Evolutionary conservation across 148 eudicot genomes (phyloP).

Genomic region (Suaeda aralocaspica): DNA sequence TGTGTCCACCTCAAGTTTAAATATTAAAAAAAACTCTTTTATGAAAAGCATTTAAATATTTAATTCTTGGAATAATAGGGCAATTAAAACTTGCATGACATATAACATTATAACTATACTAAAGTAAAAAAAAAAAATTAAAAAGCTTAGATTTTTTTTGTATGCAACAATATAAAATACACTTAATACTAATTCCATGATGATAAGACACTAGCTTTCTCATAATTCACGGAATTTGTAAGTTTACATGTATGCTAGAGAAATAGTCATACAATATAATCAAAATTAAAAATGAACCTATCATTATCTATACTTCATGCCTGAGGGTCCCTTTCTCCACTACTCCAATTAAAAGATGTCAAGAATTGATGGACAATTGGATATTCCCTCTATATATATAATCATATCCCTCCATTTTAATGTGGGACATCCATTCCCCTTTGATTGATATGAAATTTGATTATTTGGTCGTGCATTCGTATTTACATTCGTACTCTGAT

Average conservation of each 20-base stretch:
- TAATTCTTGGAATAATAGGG: too few relatives aligned
- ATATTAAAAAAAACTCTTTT: too few relatives aligned
- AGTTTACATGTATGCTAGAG: not conserved
- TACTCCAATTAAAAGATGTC: not conserved
- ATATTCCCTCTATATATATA: not conserved
- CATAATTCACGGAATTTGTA: slow-evolving; percentile 4
- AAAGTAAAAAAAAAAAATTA: too few relatives aligned
- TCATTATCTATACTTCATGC: slow-evolving; percentile 4
- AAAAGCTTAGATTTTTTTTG: too few relatives aligned
- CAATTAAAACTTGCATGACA: too few relatives aligned
- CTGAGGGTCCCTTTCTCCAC: not conserved
- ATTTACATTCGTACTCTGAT: too few relatives aligned
- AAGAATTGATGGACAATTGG: not conserved
- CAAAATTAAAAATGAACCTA: not conserved
- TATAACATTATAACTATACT: not conserved
- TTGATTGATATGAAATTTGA: too few relatives aligned
- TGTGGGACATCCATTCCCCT: not conserved
- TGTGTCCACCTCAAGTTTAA: too few relatives aligned
- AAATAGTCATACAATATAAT: not conserved
- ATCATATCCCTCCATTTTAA: not conserved
- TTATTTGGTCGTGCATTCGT: too few relatives aligned
- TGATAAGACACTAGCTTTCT: not conserved
- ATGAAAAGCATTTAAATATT: too few relatives aligned
- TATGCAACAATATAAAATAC: not conserved
- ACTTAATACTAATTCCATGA: slow-evolving; percentile 2